Evolutionary conservation across 768 basidiomycete genomes (phyloP).

Genomic region (Podaxis rugospora): DNA sequence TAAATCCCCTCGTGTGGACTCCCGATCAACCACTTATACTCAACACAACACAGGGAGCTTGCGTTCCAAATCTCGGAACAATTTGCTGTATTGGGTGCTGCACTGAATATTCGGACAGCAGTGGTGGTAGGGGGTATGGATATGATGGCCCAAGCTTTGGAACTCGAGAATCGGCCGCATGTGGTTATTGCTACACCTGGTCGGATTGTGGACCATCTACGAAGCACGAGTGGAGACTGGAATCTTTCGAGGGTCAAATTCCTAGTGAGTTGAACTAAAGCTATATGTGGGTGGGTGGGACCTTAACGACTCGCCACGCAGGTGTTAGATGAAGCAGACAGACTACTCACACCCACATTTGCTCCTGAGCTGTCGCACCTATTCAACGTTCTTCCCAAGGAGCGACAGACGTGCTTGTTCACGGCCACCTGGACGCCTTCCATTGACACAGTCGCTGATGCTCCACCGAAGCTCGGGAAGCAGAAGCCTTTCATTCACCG

Average conservation of each 20-base stretch:
- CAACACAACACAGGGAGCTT: conserved; percentile 62
- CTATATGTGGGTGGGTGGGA: background rate
- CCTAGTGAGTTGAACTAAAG: conserved; percentile 46
- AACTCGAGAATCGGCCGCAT: conserved; percentile 82
- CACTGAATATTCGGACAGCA: conserved; percentile 77
- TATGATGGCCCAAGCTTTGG: conserved; percentile 90
- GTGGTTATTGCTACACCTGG: conserved; percentile 96
- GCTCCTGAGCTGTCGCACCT: conserved; percentile 77
- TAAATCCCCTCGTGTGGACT: background rate
- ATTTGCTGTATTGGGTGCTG: conserved; percentile 83
- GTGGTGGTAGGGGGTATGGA: conserved; percentile 99
- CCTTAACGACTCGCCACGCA: conserved; percentile 24
- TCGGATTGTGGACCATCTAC: conserved; percentile 85
- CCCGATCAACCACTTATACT: background rate
- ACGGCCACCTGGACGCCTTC: conserved; percentile 91
- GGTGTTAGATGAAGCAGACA: conserved; percentile 97
- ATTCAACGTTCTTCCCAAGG: conserved; percentile 71
- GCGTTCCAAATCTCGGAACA: conserved; percentile 98
- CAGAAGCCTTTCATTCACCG: conserved; percentile 83
- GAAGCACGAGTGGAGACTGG: conserved; percentile 78
- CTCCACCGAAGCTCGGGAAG: conserved; percentile 77
- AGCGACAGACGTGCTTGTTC: conserved; percentile 95
- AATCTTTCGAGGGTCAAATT: conserved; percentile 80
- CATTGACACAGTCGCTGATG: conserved; percentile 72
- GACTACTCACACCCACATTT: conserved; percentile 86